phyloP scores from a whole-genome alignment of 768 basidiomycete genomes.

The Mycena galericulata region DNA sequence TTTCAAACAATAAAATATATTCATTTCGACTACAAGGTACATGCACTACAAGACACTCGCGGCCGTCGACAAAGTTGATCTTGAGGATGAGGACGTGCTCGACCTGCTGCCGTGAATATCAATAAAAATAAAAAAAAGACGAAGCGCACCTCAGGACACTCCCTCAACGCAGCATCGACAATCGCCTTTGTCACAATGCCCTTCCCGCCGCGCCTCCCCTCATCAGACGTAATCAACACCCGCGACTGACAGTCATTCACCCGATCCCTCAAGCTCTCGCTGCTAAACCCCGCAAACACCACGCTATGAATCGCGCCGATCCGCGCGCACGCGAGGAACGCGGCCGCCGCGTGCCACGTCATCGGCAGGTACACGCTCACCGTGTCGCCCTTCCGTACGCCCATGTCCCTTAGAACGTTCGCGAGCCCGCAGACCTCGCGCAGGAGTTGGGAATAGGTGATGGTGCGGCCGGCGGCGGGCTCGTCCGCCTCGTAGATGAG shows the following conservation, averaged over 20 bases:
- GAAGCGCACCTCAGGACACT: constrained; percentile 77
- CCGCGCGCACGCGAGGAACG: constrained; percentile 97
- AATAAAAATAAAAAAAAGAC: too few relatives aligned
- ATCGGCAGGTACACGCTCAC: constrained; percentile 94
- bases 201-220: constrained; percentile 95
- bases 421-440: constrained; percentile 91
- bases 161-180: constrained; percentile 90
- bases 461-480: constrained; percentile 78
- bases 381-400: constrained; percentile 95
- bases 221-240: constrained; percentile 96
- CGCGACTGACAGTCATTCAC: constrained; percentile 89
- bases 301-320: constrained; percentile 98
- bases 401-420: constrained; percentile 88
- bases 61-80: too few relatives aligned
- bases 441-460: constrained; percentile 88
- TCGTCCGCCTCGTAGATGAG: constrained; percentile 99
- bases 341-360: constrained; percentile 95
- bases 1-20: too few relatives aligned
- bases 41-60: too few relatives aligned
- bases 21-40: too few relatives aligned
- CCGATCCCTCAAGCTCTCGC: constrained; percentile 94
- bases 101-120: too few relatives aligned
- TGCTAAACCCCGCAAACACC: constrained; percentile 96
- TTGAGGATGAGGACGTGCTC: too few relatives aligned
- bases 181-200: constrained; percentile 94